Evolutionary conservation across 768 basidiomycete genomes (phyloP).

Genomic region (Termitomyces bulborhizus): DNA sequence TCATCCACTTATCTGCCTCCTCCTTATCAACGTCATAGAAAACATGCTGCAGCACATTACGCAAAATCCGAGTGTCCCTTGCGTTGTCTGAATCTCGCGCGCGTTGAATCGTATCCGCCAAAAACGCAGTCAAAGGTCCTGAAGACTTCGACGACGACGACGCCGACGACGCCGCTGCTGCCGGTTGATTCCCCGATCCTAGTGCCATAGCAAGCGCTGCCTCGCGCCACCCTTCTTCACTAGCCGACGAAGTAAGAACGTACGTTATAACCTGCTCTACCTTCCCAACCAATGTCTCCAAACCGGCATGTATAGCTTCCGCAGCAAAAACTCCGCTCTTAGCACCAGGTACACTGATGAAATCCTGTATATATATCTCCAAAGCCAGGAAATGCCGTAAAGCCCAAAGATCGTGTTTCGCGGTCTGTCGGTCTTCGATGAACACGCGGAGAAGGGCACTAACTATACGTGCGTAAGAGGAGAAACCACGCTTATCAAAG

Average conservation of each 20-base stretch:
- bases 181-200: slow-evolving; percentile 13
- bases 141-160: background rate
- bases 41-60: slow-evolving; percentile 52
- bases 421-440: slow-evolving; percentile 51
- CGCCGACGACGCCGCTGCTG: background rate
- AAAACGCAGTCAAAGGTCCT: slow-evolving; percentile 21
- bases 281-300: slow-evolving; percentile 37
- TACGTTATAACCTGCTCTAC: slow-evolving; percentile 57
- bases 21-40: slow-evolving; percentile 50
- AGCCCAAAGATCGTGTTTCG: slow-evolving; percentile 56
- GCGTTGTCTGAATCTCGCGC: slow-evolving; percentile 36
- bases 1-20: slow-evolving; percentile 77
- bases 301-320: slow-evolving; percentile 24
- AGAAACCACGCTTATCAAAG: slow-evolving; percentile 48
- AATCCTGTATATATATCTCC: slow-evolving; percentile 56
- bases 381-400: slow-evolving; percentile 66
- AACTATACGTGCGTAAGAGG: slow-evolving; percentile 58
- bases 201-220: slow-evolving; percentile 30
- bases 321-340: slow-evolving; percentile 43
- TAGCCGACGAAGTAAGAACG: slow-evolving; percentile 38
- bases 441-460: slow-evolving; percentile 51
- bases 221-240: slow-evolving; percentile 46
- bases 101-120: slow-evolving; percentile 23
- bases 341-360: slow-evolving; percentile 43
- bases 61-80: slow-evolving; percentile 54